phyloP scores from a whole-genome alignment of 805 yeast species.

The Suhomyces sp. region DNA sequence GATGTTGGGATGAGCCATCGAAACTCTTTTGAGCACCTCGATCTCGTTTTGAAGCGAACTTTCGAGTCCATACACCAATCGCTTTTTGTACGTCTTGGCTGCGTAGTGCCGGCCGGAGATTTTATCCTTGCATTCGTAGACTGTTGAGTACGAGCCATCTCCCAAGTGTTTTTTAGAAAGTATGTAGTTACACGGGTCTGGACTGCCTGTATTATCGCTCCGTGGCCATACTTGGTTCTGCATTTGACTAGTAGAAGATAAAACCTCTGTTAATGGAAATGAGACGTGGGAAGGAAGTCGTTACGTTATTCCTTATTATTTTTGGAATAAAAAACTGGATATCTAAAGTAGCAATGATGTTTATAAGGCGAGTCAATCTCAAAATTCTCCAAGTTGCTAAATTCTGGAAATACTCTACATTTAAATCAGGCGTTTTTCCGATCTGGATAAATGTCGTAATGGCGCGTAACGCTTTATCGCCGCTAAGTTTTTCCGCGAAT shows the following conservation, averaged over 20 bases:
- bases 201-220: conserved; percentile 12
- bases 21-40: conserved; percentile 48
- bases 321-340: neutral
- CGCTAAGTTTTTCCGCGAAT: neutral
- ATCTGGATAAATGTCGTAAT: neutral
- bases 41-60: conserved; percentile 58
- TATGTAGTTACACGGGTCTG: conserved; percentile 31
- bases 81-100: conserved; percentile 48
- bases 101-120: conserved; percentile 47
- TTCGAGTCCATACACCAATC: conserved; percentile 52
- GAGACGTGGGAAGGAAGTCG: neutral
- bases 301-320: neutral
- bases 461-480: neutral
- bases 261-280: neutral
- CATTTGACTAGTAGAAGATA: neutral
- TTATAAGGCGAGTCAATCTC: neutral
- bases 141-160: conserved; percentile 49
- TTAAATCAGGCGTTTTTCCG: neutral
- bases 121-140: conserved; percentile 46
- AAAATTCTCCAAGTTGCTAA: neutral
- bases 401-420: neutral
- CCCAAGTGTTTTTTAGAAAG: conserved; percentile 25
- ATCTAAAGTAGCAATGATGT: neutral
- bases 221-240: conserved; percentile 22
- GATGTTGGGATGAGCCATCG: conserved; percentile 51